phyloP scores from a whole-genome alignment of 176 grass and related monocot genomes.

The Oryza coarctata region DNA sequence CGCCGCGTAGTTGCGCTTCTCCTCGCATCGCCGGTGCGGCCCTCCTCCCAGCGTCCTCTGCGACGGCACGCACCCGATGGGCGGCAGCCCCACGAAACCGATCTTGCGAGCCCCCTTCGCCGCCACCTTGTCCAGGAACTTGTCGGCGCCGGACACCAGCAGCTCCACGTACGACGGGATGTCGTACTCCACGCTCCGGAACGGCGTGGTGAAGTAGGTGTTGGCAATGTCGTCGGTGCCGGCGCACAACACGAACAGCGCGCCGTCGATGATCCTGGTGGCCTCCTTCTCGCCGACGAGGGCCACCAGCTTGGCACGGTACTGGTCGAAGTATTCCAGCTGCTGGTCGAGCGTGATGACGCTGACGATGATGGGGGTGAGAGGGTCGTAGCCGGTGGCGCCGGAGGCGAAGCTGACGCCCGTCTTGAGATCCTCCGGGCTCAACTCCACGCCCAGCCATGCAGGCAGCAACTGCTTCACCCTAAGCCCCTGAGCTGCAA shows the following conservation, averaged over 20 bases:
- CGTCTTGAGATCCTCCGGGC: slow-evolving; percentile 60
- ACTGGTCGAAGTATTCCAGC: slow-evolving; percentile 65
- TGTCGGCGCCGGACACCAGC: slow-evolving; percentile 43
- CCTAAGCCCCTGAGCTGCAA: slow-evolving; percentile 42
- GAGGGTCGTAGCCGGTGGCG: slow-evolving; percentile 74
- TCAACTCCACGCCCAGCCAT: slow-evolving; percentile 43
- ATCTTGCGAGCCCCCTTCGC: slow-evolving; percentile 39
- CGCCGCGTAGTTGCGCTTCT: slow-evolving; percentile 54
- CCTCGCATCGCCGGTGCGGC: slow-evolving; percentile 30
- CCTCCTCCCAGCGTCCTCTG: slow-evolving; percentile 70
- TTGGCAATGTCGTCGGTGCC: slow-evolving; percentile 81
- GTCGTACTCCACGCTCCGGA: slow-evolving; percentile 57
- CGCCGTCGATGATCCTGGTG: slow-evolving; percentile 36
- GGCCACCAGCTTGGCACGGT: slow-evolving; percentile 47
- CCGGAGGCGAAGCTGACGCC: slow-evolving; percentile 91
- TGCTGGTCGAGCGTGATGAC: slow-evolving; percentile 67
- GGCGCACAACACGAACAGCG: slow-evolving; percentile 60
- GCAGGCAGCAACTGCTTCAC: slow-evolving; percentile 59
- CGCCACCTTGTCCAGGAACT: slow-evolving; percentile 31
- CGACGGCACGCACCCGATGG: slow-evolving; percentile 76
- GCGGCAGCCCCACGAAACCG: slow-evolving; percentile 63
- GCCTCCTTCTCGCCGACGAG: slow-evolving; percentile 56
- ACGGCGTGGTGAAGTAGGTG: slow-evolving; percentile 78
- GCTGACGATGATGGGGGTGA: slow-evolving; percentile 55
- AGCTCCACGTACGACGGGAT: slow-evolving; percentile 75